Conservation (phyloP, 352 stramenopile genomes). For the Phytopythium litorale region DNA sequence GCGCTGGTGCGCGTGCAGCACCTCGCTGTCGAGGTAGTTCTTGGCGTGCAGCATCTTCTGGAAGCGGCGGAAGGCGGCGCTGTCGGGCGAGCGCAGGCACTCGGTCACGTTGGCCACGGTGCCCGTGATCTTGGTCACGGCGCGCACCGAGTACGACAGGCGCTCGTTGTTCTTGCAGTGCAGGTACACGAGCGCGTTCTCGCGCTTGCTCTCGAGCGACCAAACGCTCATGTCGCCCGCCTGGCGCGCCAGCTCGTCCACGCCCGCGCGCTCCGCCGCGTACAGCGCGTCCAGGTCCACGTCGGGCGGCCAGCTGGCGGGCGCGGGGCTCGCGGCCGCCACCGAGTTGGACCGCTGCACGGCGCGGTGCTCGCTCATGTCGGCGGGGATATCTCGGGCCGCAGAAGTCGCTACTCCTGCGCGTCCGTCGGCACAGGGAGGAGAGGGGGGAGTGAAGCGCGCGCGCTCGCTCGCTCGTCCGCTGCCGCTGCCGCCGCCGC, state of each 20-base stretch:
- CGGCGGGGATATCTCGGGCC: not conserved
- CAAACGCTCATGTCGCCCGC: conserved; percentile 72
- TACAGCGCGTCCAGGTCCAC: conserved; percentile 80
- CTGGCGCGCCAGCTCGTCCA: conserved; percentile 65
- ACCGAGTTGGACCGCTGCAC: conserved; percentile 6
- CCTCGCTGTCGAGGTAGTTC: conserved; percentile 75
- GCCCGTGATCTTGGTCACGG: conserved; percentile 60
- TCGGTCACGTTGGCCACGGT: conserved; percentile 75
- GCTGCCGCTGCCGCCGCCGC: not conserved
- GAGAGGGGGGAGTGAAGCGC: not conserved
- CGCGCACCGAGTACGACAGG: conserved; percentile 65
- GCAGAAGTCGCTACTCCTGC: not conserved
- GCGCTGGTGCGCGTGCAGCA: conserved; percentile 54
- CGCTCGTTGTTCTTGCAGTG: conserved; percentile 86
- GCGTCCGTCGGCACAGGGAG: not conserved
- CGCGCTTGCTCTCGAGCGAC: conserved; percentile 64
- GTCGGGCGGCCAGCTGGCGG: conserved; percentile 55
- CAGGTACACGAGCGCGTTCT: conserved; percentile 64
- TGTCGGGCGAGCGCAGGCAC: conserved; percentile 66
- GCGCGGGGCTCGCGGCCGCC: not conserved
- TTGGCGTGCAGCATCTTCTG: conserved; percentile 76
- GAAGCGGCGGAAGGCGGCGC: conserved; percentile 48
- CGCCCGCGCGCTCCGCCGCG: conserved; percentile 55
- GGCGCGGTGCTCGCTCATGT: not conserved
- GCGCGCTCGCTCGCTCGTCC: not conserved